A percentile compares a stretch with the other conserved stretches of the same genome.
phyloP scores from a whole-genome alignment of 768 basidiomycete genomes.

The Rubroboletus satanas region DNA sequence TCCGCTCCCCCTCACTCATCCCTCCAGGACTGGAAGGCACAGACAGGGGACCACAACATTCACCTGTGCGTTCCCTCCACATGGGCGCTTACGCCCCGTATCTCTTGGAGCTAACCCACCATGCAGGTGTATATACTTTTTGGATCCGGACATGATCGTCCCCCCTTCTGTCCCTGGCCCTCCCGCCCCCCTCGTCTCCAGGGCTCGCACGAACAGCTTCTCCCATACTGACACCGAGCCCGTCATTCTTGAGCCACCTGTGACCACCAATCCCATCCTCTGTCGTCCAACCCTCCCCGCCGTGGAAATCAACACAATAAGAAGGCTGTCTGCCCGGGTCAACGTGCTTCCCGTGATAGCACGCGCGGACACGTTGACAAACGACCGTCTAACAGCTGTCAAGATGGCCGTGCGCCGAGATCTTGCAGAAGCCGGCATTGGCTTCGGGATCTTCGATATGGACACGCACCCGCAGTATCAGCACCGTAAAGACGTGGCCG shows the following conservation, averaged over 20 bases:
- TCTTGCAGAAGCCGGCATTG: conserved; percentile 80
- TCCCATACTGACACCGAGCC: conserved; percentile 70
- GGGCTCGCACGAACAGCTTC: conserved; percentile 67
- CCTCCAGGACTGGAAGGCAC: conserved; percentile 65
- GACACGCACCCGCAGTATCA: conserved; percentile 52
- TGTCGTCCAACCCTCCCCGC: conserved; percentile 65
- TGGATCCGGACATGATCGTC: conserved; percentile 79
- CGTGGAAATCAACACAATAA: conserved; percentile 72
- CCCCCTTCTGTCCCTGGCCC: conserved; percentile 65
- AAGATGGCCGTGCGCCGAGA: conserved; percentile 78
- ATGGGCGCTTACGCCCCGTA: conserved; percentile 29
- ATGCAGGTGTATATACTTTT: conserved; percentile 77
- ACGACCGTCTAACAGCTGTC: conserved; percentile 74
- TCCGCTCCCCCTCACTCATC: conserved; percentile 16
- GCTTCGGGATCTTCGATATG: conserved; percentile 86
- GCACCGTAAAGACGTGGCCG: conserved; percentile 42
- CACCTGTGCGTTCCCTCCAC: conserved; percentile 57
- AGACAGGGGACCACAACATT: conserved; percentile 70
- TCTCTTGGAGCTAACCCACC: conserved; percentile 19
- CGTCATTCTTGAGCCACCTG: conserved; percentile 76
- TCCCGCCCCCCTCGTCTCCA: conserved; percentile 62
- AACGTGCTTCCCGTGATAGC: conserved; percentile 87
- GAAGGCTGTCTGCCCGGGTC: conserved; percentile 73
- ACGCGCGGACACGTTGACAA: conserved; percentile 75
- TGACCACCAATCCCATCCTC: conserved; percentile 66